Conservation (phyloP, 148 eudicot species). For the Fagopyrum homotropicum region DNA sequence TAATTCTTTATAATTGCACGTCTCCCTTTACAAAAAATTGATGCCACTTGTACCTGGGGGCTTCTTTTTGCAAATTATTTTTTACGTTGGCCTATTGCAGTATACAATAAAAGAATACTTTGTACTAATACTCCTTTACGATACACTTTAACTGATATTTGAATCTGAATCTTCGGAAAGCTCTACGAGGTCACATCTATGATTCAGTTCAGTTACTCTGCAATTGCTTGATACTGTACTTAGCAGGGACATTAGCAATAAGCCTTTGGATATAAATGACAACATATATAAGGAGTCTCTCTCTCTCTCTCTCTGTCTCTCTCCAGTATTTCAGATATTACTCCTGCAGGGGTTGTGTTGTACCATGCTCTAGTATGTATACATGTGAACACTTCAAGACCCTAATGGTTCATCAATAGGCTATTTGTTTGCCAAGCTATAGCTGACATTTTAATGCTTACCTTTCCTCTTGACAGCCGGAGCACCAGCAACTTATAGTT, state of each 20-base stretch:
- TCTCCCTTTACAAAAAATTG: not conserved
- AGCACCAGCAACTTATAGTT: slow-evolving; percentile 75
- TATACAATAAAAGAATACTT: not conserved
- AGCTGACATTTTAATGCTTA: not conserved
- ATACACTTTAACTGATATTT: not conserved
- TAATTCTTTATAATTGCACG: not conserved
- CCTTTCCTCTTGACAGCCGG: slow-evolving; percentile 47
- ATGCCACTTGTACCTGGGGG: not conserved
- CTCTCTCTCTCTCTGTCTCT: not conserved
- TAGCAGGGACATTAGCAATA: not conserved
- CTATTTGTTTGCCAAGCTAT: not conserved
- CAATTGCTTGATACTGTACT: not conserved
- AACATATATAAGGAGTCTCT: not conserved
- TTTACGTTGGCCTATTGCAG: not conserved
- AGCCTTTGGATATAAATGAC: not conserved
- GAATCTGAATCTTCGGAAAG: not conserved
- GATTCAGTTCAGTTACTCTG: slow-evolving; percentile 1
- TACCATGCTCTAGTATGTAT: not conserved
- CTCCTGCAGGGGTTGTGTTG: not conserved
- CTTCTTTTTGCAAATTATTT: not conserved
- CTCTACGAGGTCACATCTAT: not conserved
- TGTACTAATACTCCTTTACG: not conserved
- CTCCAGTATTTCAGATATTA: not conserved
- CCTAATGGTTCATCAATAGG: not conserved
- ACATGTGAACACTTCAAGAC: not conserved